A percentile compares a stretch with the other conserved stretches of the same genome.
phyloP scores from a whole-genome alignment of 768 basidiomycete species.

The Leccinum variicolor region DNA sequence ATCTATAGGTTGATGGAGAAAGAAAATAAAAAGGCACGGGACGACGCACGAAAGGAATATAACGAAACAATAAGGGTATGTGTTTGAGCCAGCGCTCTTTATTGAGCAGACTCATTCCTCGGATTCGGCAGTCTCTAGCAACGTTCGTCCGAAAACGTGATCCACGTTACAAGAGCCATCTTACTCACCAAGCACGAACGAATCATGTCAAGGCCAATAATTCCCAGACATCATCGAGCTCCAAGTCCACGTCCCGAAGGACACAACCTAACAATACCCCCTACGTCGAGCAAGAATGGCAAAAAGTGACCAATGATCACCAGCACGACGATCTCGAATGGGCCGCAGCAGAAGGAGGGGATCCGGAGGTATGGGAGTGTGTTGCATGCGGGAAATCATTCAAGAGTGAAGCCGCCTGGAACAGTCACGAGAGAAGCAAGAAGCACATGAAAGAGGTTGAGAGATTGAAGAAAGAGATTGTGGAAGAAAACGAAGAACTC shows the following conservation, averaged over 20 bases:
- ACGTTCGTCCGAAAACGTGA: conserved; percentile 84
- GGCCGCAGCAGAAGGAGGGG: conserved; percentile 67
- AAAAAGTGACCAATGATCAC: conserved; percentile 48
- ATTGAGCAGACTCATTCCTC: not conserved
- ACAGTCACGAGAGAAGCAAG: conserved; percentile 93
- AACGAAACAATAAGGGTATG: conserved; percentile 86
- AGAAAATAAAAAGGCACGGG: conserved; percentile 90
- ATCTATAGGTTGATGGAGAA: conserved; percentile 79
- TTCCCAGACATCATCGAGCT: conserved; percentile 29
- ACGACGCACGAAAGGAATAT: conserved; percentile 86
- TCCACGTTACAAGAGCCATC: conserved; percentile 74
- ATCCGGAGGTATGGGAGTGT: conserved; percentile 87
- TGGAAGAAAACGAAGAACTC: conserved; percentile 65
- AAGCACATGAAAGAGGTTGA: conserved; percentile 91
- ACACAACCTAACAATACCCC: conserved; percentile 26
- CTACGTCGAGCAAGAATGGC: conserved; percentile 91
- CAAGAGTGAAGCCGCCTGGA: conserved; percentile 90
- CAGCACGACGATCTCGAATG: conserved; percentile 60
- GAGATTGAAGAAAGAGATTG: conserved; percentile 72
- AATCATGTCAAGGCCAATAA: conserved; percentile 28
- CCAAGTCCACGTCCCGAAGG: conserved; percentile 27
- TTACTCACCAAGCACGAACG: conserved; percentile 44
- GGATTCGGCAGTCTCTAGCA: conserved; percentile 54
- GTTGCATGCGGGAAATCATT: conserved; percentile 92
- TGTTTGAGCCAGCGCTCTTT: not conserved